Base-by-base conservation (phyloP, 2,329 filamentous ascomycete species). In the Aureobasidium melanogenum region DNA sequence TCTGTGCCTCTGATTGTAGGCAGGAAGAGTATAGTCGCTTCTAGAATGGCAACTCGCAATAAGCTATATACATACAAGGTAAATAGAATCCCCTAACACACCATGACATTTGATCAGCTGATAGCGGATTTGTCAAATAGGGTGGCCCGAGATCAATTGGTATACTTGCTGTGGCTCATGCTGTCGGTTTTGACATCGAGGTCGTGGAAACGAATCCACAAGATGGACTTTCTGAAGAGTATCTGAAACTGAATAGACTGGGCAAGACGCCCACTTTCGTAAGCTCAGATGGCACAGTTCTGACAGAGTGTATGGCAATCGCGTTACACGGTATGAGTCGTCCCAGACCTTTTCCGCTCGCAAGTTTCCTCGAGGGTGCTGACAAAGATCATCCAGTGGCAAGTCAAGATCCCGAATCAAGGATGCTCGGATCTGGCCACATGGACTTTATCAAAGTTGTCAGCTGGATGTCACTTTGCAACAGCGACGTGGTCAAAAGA, bases 361-460 rank as follows among this genome's bases (percentile, higher is more conserved):
- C 36, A 2, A 12, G 12, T 34, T 22, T 12, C n/a, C 7, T 19
- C 7, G 12, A 14, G 15, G 10, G n/a, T 19, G 36, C 34, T 41
- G 34, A 55, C 6, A 8, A 19, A 3, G 34, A 22, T 6, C 17
- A 36, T 22, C 10, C n/a, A 57, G 39, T 57, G 8, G 28, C 54
- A 26, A 57, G 54, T 46, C 39, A 57, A 22, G 28, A 57, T 26
- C 9, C 54, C 5, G 17, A 34, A 36, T 44, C 94, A 72, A 95
- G 91, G 70, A 91, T 99, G 68, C 86, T 99, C 71, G 94, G 94
- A 75, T 97, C 97, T 88, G 97, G 92, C 81, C 99, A 99, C 88
- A 92, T 97, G 84, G 94, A 99, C 86, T 91, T 97, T 79, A 94
- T 94, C 71, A 91, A 91, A 69, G 97, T 99, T 78, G 83, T 99